phyloP scores from a whole-genome alignment of 2,329 filamentous ascomycete species.

The Cytospora schulzeri region DNA sequence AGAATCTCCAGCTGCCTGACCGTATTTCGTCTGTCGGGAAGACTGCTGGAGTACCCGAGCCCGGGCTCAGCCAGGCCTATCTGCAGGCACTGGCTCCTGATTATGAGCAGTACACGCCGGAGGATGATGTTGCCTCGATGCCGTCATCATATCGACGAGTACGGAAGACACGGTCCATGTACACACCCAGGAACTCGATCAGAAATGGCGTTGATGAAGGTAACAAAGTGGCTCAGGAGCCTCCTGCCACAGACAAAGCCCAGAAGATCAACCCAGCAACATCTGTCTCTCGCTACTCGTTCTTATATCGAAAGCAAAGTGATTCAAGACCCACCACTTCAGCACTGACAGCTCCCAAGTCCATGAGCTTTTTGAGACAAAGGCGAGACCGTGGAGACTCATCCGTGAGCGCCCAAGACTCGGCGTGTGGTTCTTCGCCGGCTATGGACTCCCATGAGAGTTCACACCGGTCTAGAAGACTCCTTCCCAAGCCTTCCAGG shows the following conservation, averaged over 20 bases:
- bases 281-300: constrained; percentile 20
- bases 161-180: constrained; percentile 59
- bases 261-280: not conserved
- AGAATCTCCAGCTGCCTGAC: constrained; percentile 13
- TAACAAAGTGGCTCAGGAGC: constrained; percentile 6
- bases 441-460: constrained; percentile 29
- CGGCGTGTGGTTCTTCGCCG: constrained; percentile 38
- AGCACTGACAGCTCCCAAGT: constrained; percentile 51
- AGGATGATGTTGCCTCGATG: constrained; percentile 51
- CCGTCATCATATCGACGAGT: constrained; percentile 53
- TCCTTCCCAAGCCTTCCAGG: constrained; percentile 46
- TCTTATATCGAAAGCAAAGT: constrained; percentile 36
- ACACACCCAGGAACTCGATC: constrained; percentile 38
- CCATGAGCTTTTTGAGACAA: constrained; percentile 52
- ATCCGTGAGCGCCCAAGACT: constrained; percentile 7
- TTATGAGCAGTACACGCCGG: constrained; percentile 49
- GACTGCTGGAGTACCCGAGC: constrained; percentile 5
- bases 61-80: constrained; percentile 33
- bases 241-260: not conserved
- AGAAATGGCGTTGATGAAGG: constrained; percentile 25
- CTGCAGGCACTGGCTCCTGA: constrained; percentile 41
- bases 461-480: constrained; percentile 14
- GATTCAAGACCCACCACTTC: constrained; percentile 30
- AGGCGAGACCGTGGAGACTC: constrained; percentile 34
- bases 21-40: constrained; percentile 23